phyloP scores from a whole-genome alignment of 2,329 filamentous ascomycete genomes.

The Sporothrix globosa region DNA sequence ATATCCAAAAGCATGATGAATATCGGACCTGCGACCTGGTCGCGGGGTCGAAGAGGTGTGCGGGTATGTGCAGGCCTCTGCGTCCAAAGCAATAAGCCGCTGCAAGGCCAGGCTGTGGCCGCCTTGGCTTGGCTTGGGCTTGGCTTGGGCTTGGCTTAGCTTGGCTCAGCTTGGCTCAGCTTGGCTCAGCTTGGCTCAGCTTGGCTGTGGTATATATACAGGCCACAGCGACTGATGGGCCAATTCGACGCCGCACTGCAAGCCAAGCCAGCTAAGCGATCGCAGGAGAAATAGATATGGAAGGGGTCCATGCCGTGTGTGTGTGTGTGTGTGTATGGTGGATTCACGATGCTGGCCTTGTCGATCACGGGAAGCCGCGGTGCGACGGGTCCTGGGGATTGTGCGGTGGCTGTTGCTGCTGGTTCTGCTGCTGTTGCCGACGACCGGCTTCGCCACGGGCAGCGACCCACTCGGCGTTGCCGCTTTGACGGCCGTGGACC shows the following conservation, averaged over 20 bases:
- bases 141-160: slow-evolving; percentile 13
- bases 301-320: not conserved
- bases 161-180: slow-evolving; percentile 25
- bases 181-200: slow-evolving; percentile 22
- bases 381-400: slow-evolving; percentile 37
- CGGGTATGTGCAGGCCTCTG: not conserved
- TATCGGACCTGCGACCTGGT: not conserved
- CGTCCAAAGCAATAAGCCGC: too few relatives aligned
- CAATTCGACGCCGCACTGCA: not conserved
- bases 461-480: slow-evolving; percentile 46
- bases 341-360: not conserved
- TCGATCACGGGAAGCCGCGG: slow-evolving; percentile 35
- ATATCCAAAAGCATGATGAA: not conserved
- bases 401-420: slow-evolving; percentile 34
- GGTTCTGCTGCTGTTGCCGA: slow-evolving; percentile 35
- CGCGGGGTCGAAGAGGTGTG: not conserved
- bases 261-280: slow-evolving; percentile 17
- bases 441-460: slow-evolving; percentile 44
- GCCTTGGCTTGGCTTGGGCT: slow-evolving; percentile 21
- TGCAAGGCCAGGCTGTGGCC: not conserved
- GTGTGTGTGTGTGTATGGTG: not conserved
- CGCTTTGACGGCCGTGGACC: slow-evolving; percentile 52
- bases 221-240: not conserved
- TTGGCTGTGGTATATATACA: slow-evolving; percentile 10
- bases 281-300: not conserved